Evolutionary conservation across 2,329 filamentous ascomycete species (phyloP).

Genomic region (Pyricularia grisea): DNA sequence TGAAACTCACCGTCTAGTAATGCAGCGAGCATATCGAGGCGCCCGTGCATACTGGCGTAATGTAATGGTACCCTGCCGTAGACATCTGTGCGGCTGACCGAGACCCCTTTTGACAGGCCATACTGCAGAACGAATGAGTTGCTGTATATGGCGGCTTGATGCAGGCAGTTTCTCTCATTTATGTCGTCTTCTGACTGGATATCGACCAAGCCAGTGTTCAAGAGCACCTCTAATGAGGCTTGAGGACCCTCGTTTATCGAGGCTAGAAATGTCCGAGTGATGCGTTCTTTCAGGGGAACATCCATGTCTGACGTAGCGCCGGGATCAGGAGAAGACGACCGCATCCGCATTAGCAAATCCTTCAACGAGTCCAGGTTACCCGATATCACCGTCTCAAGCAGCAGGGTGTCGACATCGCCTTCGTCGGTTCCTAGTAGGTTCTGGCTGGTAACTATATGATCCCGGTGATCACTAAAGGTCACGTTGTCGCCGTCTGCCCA

Average conservation of each 20-base stretch:
- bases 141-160: conserved; percentile 93
- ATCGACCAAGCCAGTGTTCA: conserved; percentile 76
- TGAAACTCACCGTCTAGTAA: conserved; percentile 52
- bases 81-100: conserved; percentile 75
- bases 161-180: conserved; percentile 91
- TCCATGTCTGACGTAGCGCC: conserved; percentile 31
- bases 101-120: conserved; percentile 66
- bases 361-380: conserved; percentile 70
- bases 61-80: conserved; percentile 91
- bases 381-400: conserved; percentile 76
- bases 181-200: conserved; percentile 95
- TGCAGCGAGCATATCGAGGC: conserved; percentile 70
- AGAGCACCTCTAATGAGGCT: conserved; percentile 63
- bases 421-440: conserved; percentile 69
- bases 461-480: conserved; percentile 56
- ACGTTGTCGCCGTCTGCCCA: conserved; percentile 97
- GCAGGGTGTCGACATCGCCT: conserved; percentile 77
- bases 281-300: conserved; percentile 55
- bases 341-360: conserved; percentile 72
- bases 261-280: conserved; percentile 84
- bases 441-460: conserved; percentile 57
- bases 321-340: conserved; percentile 32
- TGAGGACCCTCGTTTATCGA: conserved; percentile 79
- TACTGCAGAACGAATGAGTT: conserved; percentile 68
- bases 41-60: conserved; percentile 92